Percentiles rank a stretch among this genome's conserved stretches.
phyloP scores from a whole-genome alignment of 345 rosid species.

The Melaleuca quinquenervia region DNA sequence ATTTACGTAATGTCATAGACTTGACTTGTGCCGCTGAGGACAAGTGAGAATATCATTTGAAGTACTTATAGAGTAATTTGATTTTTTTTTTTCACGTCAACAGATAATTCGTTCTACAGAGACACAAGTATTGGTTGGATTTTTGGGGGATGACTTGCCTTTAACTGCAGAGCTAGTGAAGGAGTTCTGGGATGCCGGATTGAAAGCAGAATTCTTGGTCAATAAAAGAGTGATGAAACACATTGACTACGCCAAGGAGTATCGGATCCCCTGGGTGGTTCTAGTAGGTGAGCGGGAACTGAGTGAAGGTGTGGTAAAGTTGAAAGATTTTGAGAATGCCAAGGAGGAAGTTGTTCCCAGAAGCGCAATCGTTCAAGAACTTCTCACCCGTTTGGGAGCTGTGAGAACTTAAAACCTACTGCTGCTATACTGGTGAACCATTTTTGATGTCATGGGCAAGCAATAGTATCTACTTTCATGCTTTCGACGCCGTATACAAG shows the following conservation, averaged over 20 bases:
- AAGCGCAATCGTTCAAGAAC: constrained; percentile 32
- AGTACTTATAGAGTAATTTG: neutral
- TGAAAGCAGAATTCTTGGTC: constrained; percentile 62
- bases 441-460: neutral
- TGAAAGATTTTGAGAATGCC: constrained; percentile 43
- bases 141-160: constrained; percentile 42
- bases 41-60: neutral
- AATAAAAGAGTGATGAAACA: constrained; percentile 53
- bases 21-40: neutral
- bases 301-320: constrained; percentile 42
- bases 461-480: neutral
- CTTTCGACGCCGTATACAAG: neutral
- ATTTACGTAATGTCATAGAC: neutral
- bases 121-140: constrained; percentile 63
- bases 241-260: constrained; percentile 35
- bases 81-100: neutral
- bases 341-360: constrained; percentile 36
- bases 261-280: constrained; percentile 54
- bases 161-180: constrained; percentile 57
- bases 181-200: constrained; percentile 46
- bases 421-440: neutral
- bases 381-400: constrained; percentile 19
- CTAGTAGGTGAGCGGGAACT: constrained; percentile 55
- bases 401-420: neutral
- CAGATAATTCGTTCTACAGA: constrained; percentile 62